phyloP scores from a whole-genome alignment of 768 basidiomycete genomes.

The Lactarius quietus region DNA sequence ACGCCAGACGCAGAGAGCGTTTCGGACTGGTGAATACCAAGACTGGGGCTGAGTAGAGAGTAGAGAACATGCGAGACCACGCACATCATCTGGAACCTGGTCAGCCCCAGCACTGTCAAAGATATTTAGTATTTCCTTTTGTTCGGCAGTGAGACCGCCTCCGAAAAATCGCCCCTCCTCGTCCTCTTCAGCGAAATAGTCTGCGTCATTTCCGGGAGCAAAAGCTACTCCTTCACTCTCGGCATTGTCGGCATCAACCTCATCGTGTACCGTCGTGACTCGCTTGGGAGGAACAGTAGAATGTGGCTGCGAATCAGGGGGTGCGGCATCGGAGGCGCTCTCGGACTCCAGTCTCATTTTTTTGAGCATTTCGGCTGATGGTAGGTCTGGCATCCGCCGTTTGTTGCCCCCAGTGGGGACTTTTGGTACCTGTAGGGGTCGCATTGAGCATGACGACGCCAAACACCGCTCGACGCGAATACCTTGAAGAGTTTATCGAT shows the following conservation, averaged over 20 bases:
- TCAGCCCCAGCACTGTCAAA: slow-evolving; percentile 75
- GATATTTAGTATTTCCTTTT: slow-evolving; percentile 94
- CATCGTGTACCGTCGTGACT: slow-evolving; percentile 59
- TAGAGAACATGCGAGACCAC: slow-evolving; percentile 32
- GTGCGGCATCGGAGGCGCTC: slow-evolving; percentile 18
- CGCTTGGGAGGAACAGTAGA: slow-evolving; percentile 36
- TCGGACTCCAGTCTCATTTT: slow-evolving; percentile 59
- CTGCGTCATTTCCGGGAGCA: slow-evolving; percentile 84
- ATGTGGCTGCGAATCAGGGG: background rate
- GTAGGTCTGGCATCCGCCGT: slow-evolving; percentile 71
- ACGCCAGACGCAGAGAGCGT: slow-evolving; percentile 67
- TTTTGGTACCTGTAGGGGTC: slow-evolving; percentile 55
- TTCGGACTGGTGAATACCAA: slow-evolving; percentile 44
- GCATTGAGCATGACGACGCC: slow-evolving; percentile 3
- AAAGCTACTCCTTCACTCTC: slow-evolving; percentile 45
- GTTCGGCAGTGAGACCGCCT: slow-evolving; percentile 86
- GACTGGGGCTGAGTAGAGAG: background rate
- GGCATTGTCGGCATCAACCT: slow-evolving; percentile 47
- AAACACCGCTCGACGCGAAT: background rate
- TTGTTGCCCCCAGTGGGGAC: slow-evolving; percentile 62
- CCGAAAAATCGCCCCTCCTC: slow-evolving; percentile 92
- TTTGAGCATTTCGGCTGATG: slow-evolving; percentile 79
- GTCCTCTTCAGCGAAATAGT: slow-evolving; percentile 89
- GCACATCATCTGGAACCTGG: slow-evolving; percentile 63
- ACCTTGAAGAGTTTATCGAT: slow-evolving; percentile 52